Evolutionary conservation across 129 eudicot genomes (phyloP).

Genomic region (Flaveria sonorensis): DNA sequence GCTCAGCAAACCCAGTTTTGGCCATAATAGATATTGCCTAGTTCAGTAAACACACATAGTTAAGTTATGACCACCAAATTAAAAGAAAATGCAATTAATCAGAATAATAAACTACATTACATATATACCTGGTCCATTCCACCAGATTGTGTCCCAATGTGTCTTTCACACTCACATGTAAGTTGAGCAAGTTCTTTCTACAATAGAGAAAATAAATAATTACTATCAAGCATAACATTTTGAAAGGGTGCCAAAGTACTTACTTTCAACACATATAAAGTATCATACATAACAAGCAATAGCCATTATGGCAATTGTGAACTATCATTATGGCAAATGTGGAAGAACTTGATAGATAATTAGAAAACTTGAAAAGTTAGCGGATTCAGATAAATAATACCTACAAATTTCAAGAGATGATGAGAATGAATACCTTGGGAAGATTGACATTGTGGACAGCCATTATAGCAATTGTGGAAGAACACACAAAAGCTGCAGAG

Average conservation of each 20-base stretch:
- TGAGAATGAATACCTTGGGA: constrained; percentile 61
- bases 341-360: too few relatives aligned
- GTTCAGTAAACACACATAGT: constrained; percentile 3
- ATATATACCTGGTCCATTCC: constrained; percentile 95
- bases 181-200: constrained; percentile 94
- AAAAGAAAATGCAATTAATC: not conserved
- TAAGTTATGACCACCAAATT: constrained; percentile 7
- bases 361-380: not conserved
- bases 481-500: constrained; percentile 98
- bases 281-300: not conserved
- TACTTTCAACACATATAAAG: too few relatives aligned
- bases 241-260: not conserved
- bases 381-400: not conserved
- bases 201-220: not conserved
- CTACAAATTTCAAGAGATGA: constrained; percentile 9
- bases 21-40: constrained; percentile 98
- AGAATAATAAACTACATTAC: not conserved
- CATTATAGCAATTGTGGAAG: constrained; percentile 95
- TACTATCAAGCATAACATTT: not conserved
- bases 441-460: constrained; percentile 66
- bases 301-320: not conserved
- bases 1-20: constrained; percentile 76
- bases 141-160: constrained; percentile 99
- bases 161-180: constrained; percentile 92
- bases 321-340: too few relatives aligned